Evolutionary conservation across 1,284 basidiomycete genomes (phyloP).

Genomic region (Coniophora puteana): DNA sequence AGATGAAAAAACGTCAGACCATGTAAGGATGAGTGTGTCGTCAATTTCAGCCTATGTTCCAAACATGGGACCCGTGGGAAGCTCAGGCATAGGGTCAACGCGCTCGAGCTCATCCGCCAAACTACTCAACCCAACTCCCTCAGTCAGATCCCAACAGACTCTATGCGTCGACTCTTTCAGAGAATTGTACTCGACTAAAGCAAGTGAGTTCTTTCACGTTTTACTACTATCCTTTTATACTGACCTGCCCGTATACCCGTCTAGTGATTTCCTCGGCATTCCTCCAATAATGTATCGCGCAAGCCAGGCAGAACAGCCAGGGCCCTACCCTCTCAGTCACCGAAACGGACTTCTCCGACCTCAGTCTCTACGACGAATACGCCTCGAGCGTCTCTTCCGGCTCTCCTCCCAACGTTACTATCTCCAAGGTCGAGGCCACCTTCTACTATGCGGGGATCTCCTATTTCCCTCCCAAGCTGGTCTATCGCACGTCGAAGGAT

Average conservation of each 20-base stretch:
- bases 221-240: conserved; percentile 6
- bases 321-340: conserved; percentile 10
- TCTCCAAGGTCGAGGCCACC: conserved; percentile 14
- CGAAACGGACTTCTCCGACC: conserved; percentile 11
- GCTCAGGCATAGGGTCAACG: no score
- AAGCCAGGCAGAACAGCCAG: conserved; percentile 5
- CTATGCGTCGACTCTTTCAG: no score
- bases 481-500: conserved; percentile 10
- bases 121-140: no score
- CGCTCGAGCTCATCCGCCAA: no score
- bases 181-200: no score
- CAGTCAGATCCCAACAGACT: no score
- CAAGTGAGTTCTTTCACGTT: background rate
- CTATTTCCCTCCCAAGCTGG: conserved; percentile 15
- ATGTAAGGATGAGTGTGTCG: no score
- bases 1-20: no score
- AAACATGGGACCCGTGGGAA: no score
- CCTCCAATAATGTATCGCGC: conserved; percentile 10
- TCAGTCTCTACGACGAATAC: conserved; percentile 13
- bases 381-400: conserved; percentile 12
- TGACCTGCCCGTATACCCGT: conserved; percentile 14
- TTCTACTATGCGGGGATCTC: conserved; percentile 17
- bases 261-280: conserved; percentile 15
- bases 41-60: no score
- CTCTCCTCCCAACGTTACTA: conserved; percentile 2